Evolutionary conservation across 2,329 filamentous ascomycete species (phyloP), one percentile per base, ranked within the genome.

Genomic region (Metarhizium anisopliae): DNA sequence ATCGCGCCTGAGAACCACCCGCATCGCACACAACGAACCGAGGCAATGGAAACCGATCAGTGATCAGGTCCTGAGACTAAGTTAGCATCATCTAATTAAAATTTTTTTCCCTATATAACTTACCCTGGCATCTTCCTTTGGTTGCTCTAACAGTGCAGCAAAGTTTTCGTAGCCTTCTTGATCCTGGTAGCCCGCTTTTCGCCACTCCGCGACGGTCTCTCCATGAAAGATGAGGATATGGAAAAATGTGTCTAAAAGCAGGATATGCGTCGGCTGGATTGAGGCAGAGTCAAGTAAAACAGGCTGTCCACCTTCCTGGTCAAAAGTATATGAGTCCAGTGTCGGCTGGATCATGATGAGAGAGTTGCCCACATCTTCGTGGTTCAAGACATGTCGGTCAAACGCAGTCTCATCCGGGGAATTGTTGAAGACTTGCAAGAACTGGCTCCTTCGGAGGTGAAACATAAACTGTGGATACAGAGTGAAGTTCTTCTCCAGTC

Each of bases 381-480:
- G 92, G 70, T 97, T 95, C 60, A 99, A 80, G 3, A 99, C 91
- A 68, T 99, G 94, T 59, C 94, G 84, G 70, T 97, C 96, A 74
- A 99, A 99, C n/a, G 94, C 94, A 29, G 94, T 99, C 74, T 99
- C 94, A 65, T 99, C 94, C 7, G 94, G 94, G 0, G 93, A 97
- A 72, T 97, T 99, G 78, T 99, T 99, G 82, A 99, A 99, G 56
- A 99, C 92, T 68, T 99, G 94, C 61, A 99, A 74, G 78, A 99
- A 99, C 72, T 97, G 94, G 73, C 91, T 96, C 72, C 94, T 85
- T 64, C 94, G 88, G 59, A 99, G 81, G 72, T 99, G 94, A 80
- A 99, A 99, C 94, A 99, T 99, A 75, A 99, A 99, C 70, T 99
- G 94, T 30, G 94, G 94, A 68, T 99, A 99, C 16, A 99, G 81